Conservation (phyloP, 2,329 filamentous ascomycete species). For the Aspergillus texensis region DNA sequence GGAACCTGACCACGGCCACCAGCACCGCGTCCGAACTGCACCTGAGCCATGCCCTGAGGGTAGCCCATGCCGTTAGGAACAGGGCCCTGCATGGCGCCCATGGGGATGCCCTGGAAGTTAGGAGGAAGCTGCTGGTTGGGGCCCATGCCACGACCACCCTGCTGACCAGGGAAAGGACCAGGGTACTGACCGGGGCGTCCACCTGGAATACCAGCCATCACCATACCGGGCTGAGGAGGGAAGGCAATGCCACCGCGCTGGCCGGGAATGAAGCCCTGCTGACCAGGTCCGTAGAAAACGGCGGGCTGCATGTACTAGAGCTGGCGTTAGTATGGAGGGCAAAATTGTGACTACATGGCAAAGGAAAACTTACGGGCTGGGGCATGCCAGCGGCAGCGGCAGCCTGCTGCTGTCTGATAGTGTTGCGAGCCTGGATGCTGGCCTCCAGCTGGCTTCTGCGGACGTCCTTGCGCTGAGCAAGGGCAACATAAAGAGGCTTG, state of each 20-base stretch:
- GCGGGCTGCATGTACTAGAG: constrained; percentile 77
- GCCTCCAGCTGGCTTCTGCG: constrained; percentile 99
- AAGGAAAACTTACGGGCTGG: constrained; percentile 50
- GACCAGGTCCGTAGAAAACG: constrained; percentile 86
- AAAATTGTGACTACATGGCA: not conserved
- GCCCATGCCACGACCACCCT: constrained; percentile 83
- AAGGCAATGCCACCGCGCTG: constrained; percentile 66
- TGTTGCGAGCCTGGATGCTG: constrained; percentile 98
- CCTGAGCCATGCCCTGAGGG: constrained; percentile 78
- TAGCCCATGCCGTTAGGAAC: constrained; percentile 78
- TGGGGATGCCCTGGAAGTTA: constrained; percentile 74
- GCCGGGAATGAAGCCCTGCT: constrained; percentile 59
- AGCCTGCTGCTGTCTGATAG: constrained; percentile 96
- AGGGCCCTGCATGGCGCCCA: constrained; percentile 61
- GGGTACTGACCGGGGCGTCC: constrained; percentile 87
- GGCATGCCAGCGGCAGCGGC: constrained; percentile 88
- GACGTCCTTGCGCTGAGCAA: constrained; percentile 99
- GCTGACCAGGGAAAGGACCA: constrained; percentile 76
- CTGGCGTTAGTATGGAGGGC: constrained; percentile 16
- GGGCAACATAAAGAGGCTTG: constrained; percentile 96
- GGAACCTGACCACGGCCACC: constrained; percentile 70
- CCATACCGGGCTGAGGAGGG: constrained; percentile 56
- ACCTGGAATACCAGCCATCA: constrained; percentile 66
- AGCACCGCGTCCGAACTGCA: constrained; percentile 71
- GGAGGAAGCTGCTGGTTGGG: constrained; percentile 83